Conservation (phyloP, 495 filamentous ascomycete species). For the Filosporella fistucella region DNA sequence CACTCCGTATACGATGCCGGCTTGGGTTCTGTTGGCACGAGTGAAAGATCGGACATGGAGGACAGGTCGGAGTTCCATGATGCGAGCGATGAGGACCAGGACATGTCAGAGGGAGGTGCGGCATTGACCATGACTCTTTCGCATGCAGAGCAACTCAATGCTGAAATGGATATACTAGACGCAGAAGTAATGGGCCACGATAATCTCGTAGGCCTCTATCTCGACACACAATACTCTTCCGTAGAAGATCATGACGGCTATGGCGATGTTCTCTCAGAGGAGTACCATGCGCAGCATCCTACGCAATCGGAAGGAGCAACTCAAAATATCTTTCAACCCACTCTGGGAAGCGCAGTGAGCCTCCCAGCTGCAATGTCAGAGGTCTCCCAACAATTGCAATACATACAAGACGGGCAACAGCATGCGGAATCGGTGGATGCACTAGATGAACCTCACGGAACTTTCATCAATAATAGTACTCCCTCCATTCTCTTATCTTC, state of each 20-base stretch:
- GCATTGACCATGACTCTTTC: constrained; percentile 11
- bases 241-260: too few relatives aligned
- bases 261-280: too few relatives aligned
- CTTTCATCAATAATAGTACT: constrained; percentile 17
- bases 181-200: constrained; percentile 16
- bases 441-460: constrained; percentile 2
- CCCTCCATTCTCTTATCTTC: constrained; percentile 13
- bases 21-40: neutral
- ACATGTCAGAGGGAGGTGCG: constrained; percentile 20
- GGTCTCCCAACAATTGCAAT: constrained; percentile 20
- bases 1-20: too few relatives aligned
- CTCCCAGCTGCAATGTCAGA: constrained; percentile 16
- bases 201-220: constrained; percentile 9
- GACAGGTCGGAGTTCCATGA: constrained; percentile 5
- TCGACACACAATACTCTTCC: neutral
- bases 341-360: neutral
- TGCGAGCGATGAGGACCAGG: constrained; percentile 18
- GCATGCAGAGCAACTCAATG: constrained; percentile 14
- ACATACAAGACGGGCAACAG: constrained; percentile 23
- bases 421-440: constrained; percentile 9
- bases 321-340: neutral
- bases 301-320: neutral
- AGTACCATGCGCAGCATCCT: neutral
- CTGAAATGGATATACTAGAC: constrained; percentile 20
- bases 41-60: constrained; percentile 6